Base-by-base conservation (phyloP, 148 eudicot species). In the Beta vulgaris region DNA sequence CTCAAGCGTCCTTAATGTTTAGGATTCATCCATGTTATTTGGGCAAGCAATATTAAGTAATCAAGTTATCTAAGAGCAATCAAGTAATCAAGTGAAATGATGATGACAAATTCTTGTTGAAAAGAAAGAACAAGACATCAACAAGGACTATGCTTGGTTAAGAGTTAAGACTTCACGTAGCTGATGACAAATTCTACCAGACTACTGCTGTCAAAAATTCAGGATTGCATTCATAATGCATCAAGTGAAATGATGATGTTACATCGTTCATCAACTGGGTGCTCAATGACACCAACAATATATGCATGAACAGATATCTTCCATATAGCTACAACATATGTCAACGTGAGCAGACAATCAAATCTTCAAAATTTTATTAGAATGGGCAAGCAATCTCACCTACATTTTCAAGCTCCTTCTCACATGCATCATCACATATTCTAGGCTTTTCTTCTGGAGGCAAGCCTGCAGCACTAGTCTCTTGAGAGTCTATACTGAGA, bases 371-470 rank as follows among this genome's bases (percentile, higher is more conserved):
- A 36, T 61, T 3, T 26, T 31, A 53, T 44, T 59, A 76, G 48
- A 35, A 86, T 90, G 82, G 80, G 54, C 72, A 82, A 78, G 86
- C 80, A 90, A 84, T 80, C 98, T 95, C 97, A 95, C 91, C 97
- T 95, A 95, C 99, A 92, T 95, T 95, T 95, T 95, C 96, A 88
- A 95, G 96, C 93, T 92, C 94, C 86, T 95, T 92, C 84, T 82
- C 91, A 79, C 99, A 95, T 48, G 77, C 77, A 76, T 81, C 91
- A 48, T 95, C 97, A 76, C 99, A 95, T 21, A 92, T 69, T 80
- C 67, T 90, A 21, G 99, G 97, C 83, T 88, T 90, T 26, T 95
- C 78, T 80, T 95, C 96, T 2, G 87, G 86, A 25, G 97, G 99
- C 86, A 95, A 86, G 42, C 96, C 96, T 71, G 97, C 99, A 78